These are phyloP conservation scores for Erysiphe pulchra DNA, from an alignment of 2,329 filamentous ascomycete species.

Conservation along the genomic window DNA sequence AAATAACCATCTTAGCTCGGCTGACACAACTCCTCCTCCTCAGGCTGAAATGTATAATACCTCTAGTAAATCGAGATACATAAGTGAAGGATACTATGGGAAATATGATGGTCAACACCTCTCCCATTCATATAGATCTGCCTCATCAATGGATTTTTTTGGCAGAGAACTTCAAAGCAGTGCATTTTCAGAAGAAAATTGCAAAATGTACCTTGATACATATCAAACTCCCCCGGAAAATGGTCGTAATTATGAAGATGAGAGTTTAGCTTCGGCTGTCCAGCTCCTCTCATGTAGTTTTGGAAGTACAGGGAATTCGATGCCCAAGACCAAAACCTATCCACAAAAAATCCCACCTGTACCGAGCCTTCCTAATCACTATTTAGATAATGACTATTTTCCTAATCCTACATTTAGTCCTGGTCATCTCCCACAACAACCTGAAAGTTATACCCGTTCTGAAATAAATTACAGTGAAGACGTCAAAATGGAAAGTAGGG, in stretches of 20 bases:
- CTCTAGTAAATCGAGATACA: conserved; percentile 16
- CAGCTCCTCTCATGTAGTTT: conserved; percentile 81
- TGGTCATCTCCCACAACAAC: conserved; percentile 31
- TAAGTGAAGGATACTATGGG: conserved; percentile 23
- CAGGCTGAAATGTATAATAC: conserved; percentile 29
- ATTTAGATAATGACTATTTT: conserved; percentile 34
- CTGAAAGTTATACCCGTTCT: conserved; percentile 36
- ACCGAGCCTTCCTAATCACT: conserved; percentile 61
- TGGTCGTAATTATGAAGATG: conserved; percentile 48
- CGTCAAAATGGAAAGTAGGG: conserved; percentile 41
- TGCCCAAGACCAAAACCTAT: conserved; percentile 32
- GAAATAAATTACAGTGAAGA: conserved; percentile 30
- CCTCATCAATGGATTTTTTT: conserved; percentile 22
- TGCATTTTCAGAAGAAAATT: conserved; percentile 17
- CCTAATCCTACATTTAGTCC: conserved; percentile 30
- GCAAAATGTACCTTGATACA: conserved; percentile 52
- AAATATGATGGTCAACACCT: conserved; percentile 27
- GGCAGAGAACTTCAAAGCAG: conserved; percentile 25
- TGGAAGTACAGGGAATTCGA: conserved; percentile 33
- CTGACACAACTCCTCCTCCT: conserved; percentile 79
- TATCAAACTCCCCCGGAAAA: conserved; percentile 56
- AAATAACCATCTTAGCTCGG: conserved; percentile 56
- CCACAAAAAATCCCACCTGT: conserved; percentile 61
- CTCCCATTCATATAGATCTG: conserved; percentile 63
- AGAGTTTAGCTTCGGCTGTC: conserved; percentile 66